Conservation (phyloP, 2,329 filamentous ascomycete species). For the Tolypocladium tundrense region DNA sequence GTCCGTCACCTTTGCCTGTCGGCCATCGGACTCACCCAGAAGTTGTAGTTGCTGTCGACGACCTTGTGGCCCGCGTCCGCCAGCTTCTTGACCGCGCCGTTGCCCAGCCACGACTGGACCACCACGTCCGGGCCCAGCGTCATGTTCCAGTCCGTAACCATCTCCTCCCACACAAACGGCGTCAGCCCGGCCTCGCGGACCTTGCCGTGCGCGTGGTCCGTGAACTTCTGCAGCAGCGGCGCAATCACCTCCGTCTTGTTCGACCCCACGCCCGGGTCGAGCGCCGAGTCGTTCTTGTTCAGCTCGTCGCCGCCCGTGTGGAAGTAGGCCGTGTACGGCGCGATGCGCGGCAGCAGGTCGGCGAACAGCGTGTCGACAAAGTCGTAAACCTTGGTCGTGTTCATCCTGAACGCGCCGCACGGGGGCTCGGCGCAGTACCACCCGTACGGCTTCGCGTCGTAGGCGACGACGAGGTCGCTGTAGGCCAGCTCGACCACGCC, state of each 20-base stretch:
- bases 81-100: slow-evolving; percentile 48
- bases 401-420: slow-evolving; percentile 65
- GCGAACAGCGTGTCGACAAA: slow-evolving; percentile 64
- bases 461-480: slow-evolving; percentile 43
- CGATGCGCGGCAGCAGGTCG: slow-evolving; percentile 66
- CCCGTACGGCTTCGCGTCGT: slow-evolving; percentile 44
- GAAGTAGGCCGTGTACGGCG: slow-evolving; percentile 63
- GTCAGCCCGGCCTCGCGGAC: slow-evolving; percentile 54
- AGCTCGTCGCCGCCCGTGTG: slow-evolving; percentile 86
- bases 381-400: slow-evolving; percentile 55
- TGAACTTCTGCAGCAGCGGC: slow-evolving; percentile 68
- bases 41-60: slow-evolving; percentile 66
- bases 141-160: slow-evolving; percentile 68
- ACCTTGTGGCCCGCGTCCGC: slow-evolving; percentile 57
- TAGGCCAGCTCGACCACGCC: slow-evolving; percentile 43
- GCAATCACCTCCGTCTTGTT: slow-evolving; percentile 55
- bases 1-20: background rate
- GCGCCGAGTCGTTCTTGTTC: slow-evolving; percentile 53
- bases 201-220: slow-evolving; percentile 58
- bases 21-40: slow-evolving; percentile 46
- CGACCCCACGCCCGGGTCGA: slow-evolving; percentile 63
- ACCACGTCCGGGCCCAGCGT: slow-evolving; percentile 61
- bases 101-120: slow-evolving; percentile 69
- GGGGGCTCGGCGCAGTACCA: slow-evolving; percentile 53
- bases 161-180: slow-evolving; percentile 84